A percentile compares a stretch with the other conserved stretches of the same genome.
These are phyloP conservation scores for Dendrobium huoshanense DNA, from an alignment of 106 monocot genomes.

Conservation along the genomic window DNA sequence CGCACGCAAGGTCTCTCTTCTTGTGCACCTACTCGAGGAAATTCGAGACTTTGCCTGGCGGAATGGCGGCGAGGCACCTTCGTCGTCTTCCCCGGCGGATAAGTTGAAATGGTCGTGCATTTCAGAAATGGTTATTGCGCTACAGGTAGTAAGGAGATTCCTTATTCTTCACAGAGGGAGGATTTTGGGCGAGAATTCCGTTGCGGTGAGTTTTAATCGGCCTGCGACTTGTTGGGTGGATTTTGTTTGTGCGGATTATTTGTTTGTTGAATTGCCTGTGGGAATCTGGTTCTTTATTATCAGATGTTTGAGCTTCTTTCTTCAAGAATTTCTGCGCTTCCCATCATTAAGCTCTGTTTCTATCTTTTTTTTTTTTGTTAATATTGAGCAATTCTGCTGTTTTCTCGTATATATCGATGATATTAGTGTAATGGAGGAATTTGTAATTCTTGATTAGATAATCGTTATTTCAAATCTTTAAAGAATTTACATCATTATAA, in stretches of 20 bases:
- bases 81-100: constrained; percentile 16
- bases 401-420: too few relatives aligned
- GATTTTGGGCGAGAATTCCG: not conserved
- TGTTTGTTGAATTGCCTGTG: not conserved
- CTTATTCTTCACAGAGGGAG: constrained; percentile 5
- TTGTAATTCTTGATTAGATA: too few relatives aligned
- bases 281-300: not conserved
- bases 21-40: constrained; percentile 65
- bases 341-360: too few relatives aligned
- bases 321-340: too few relatives aligned
- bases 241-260: not conserved
- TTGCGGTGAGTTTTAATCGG: not conserved
- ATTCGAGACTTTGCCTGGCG: constrained; percentile 32
- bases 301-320: not conserved
- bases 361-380: too few relatives aligned
- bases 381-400: too few relatives aligned
- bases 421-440: too few relatives aligned
- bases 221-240: too few relatives aligned
- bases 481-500: too few relatives aligned
- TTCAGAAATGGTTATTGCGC: constrained; percentile 24
- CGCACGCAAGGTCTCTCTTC: constrained; percentile 53
- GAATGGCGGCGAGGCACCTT: not conserved
- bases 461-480: too few relatives aligned
- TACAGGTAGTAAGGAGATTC: constrained; percentile 49
- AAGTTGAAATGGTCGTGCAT: constrained; percentile 13